Base-by-base conservation (phyloP, 2,329 filamentous ascomycete genomes). In the Leptoxyphium fumago region DNA sequence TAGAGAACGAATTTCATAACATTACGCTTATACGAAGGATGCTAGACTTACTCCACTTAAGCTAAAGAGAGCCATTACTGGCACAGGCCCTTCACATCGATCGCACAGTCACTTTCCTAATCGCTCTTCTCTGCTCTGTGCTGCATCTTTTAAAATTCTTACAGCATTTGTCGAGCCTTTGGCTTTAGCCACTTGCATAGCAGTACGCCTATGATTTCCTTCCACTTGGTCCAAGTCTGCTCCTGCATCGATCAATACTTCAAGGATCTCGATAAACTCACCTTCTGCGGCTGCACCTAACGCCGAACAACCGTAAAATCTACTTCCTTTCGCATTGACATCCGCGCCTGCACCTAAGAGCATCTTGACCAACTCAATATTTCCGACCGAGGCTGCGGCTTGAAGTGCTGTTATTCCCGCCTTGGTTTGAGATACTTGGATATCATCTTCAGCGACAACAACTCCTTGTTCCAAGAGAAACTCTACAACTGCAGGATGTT, bases 321-420 rank as follows among this genome's bases (percentile, higher is more conserved):
- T 32, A 32, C 29, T 32, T 32, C 29, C 29, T n/a, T 32, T 32
- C 29, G 29, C 29, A 32, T 32, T 32, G 29, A 32, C 29, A 32
- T 32, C n/a, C 9, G 29, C 29, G 9, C 29, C 29, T 32, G 29
- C 29, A 45, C 39, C 14, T 17, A 18, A n/a, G 15, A 40, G 44
- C 9, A 29, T 39, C 26, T 38, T 29, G 10, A 53, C 49, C 7
- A 48, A 28, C 5, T 38, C 38, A 18, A 18, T 28, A 44, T 49
- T 29, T n/a, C 48, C 52, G 5, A 11, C 42, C 2, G 29, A 39
- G 1, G 49, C 45, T 17, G 52, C 53, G 14, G 44, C 52, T 42
- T 55, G 52, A 13, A 55, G 38, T 11, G 52, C 46, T 2, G 52
- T 55, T 10, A 46, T 10, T 6, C 48, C 51, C 41, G 18, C 47